Base-by-base conservation (phyloP, 2,329 filamentous ascomycete species). In the Arthrobotrys entomopaga region DNA sequence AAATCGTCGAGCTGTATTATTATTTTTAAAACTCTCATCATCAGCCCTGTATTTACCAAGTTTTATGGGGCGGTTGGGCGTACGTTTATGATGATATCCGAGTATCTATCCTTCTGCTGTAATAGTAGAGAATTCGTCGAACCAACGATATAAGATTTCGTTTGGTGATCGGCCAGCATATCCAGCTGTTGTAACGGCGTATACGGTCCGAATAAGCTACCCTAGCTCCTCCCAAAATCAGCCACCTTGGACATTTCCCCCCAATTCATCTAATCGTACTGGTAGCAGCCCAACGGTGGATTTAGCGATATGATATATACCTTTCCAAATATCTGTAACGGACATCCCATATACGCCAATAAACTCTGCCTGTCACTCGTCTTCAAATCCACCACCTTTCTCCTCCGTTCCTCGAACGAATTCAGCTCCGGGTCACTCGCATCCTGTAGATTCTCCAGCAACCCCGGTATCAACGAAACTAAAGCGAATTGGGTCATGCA, bases 401-500 rank as follows among this genome's bases (percentile, higher is more conserved):
- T 86, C 50, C 93, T 84, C 26, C 85, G 89, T 80, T 89, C 87
- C 79, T 93, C 91, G 81, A 95, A 94, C 71, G 82, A 89, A 81
- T 97, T 90, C 81, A 98, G 87, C 50, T 93, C 90, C n/a, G 95
- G 95, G 80, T 97, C 93, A 57, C 95, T 94, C 79, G 92, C 96
- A 82, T 99, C 95, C 82, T 96, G 90, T n/a, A 99, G 86, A 79
- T 91, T 92, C 79, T 92, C 89, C 79, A 98, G 89, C 67, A 99
- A 87, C 72, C 93, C 93, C 53, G 95, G 95, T 83, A 99, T 96
- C 79, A 99, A 85, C 61, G 94, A 97, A 78, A 99, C 90, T 52
- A 99, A 87, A 49, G 94, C 95, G 83, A 98, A 99, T 82, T 99
- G 95, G 83, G 97, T 93, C 91, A 98, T 96, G 86, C 95, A 99